These are phyloP conservation scores for Fagus crenata DNA, from an alignment of 306 rosid species.

Conservation along the genomic window DNA sequence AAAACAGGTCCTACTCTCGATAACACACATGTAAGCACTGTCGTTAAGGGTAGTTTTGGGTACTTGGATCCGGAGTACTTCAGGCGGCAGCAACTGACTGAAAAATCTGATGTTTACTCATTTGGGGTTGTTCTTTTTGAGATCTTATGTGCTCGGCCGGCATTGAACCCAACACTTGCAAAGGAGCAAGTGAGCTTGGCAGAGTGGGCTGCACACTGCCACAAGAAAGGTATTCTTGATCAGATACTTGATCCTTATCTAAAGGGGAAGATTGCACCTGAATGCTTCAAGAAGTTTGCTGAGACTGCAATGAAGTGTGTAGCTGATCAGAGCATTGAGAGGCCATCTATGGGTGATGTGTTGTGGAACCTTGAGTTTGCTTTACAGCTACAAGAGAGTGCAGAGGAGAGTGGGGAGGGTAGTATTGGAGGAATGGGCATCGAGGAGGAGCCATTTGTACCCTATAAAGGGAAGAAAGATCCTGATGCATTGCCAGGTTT, in stretches of 20 bases:
- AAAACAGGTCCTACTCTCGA: conserved; percentile 98
- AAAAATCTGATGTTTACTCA: conserved; percentile 97
- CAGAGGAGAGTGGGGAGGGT: conserved; percentile 79
- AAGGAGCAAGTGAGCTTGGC: conserved; percentile 99
- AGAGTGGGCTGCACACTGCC: conserved; percentile 96
- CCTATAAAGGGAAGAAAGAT: conserved; percentile 72
- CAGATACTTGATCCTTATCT: conserved; percentile 76
- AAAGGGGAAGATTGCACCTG: conserved; percentile 88
- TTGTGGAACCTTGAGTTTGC: conserved; percentile 99
- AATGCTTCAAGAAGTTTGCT: conserved; percentile 89
- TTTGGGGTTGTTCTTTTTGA: conserved; percentile 97
- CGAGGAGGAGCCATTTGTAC: conserved; percentile 58
- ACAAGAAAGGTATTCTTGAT: conserved; percentile 87
- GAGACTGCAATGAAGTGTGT: conserved; percentile 99
- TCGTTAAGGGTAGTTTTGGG: conserved; percentile 97
- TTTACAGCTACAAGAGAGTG: conserved; percentile 97
- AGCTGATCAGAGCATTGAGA: conserved; percentile 86
- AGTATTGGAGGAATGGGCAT: conserved; percentile 38
- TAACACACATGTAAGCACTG: conserved; percentile 96
- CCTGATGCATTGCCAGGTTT: conserved; percentile 40
- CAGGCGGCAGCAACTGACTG: conserved; percentile 95
- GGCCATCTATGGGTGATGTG: conserved; percentile 99
- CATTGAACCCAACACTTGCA: conserved; percentile 82
- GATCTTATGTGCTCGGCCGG: conserved; percentile 94
- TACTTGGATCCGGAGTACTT: conserved; percentile 99